These are phyloP conservation scores for Pseudohalonectria lignicola DNA, from an alignment of 2,329 filamentous ascomycete genomes.

Conservation along the genomic window DNA sequence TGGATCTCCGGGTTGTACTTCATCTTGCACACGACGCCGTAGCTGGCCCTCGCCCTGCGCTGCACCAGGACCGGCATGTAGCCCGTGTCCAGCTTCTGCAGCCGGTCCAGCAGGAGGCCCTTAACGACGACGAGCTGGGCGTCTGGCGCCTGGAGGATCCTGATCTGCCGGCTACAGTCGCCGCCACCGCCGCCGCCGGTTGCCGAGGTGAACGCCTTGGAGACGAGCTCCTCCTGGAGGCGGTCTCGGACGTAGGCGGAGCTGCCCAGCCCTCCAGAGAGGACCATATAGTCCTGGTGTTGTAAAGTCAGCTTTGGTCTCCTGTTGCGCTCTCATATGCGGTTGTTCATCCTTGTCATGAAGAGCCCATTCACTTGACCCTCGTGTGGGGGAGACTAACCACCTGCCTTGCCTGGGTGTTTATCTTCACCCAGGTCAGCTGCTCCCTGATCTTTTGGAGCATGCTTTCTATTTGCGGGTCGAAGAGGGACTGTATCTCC, in stretches of 20 bases:
- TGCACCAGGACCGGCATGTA: conserved; percentile 29
- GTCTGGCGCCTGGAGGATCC: conserved; percentile 33
- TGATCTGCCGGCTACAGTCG: no score
- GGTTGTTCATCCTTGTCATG: no score
- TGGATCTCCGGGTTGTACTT: conserved; percentile 24
- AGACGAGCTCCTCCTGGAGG: conserved; percentile 24
- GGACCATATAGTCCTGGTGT: conserved; percentile 26
- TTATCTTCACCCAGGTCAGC: conserved; percentile 24
- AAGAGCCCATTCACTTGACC: no score
- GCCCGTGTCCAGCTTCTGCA: conserved; percentile 30
- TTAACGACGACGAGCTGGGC: conserved; percentile 44
- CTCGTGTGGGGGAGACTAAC: conserved; percentile 15
- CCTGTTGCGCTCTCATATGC: no score
- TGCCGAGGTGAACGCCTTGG: conserved; percentile 22
- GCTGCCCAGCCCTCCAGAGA: conserved; percentile 33
- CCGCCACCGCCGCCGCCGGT: no score
- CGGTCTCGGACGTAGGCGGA: conserved; percentile 32
- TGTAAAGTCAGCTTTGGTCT: conserved; percentile 6
- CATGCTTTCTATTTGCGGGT: conserved; percentile 27
- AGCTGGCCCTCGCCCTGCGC: conserved; percentile 29
- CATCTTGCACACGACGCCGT: conserved; percentile 26
- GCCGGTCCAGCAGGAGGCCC: conserved; percentile 37
- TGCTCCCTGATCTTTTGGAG: conserved; percentile 25
- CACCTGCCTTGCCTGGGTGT: conserved; percentile 20
- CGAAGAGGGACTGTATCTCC: conserved; percentile 31